A percentile compares a stretch with the other conserved stretches of the same genome.
Evolutionary conservation across 305 asterid genomes (phyloP).

Genomic region (Solanum hybrid): DNA sequence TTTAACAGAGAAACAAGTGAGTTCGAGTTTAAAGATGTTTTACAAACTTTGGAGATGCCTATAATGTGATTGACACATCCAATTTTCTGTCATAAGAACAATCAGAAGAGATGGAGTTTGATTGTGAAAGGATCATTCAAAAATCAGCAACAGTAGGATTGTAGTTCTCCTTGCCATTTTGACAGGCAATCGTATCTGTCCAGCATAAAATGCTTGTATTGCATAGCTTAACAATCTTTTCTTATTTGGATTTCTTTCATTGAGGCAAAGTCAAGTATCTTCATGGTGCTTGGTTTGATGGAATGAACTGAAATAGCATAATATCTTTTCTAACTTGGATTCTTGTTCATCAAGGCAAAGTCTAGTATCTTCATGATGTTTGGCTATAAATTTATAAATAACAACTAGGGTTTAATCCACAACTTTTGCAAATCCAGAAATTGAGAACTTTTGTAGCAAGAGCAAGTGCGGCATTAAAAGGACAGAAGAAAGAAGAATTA

Average conservation of each 20-base stretch:
- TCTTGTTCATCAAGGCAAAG: not conserved
- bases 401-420: too few relatives aligned
- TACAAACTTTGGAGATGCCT: slow-evolving; percentile 78
- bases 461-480: too few relatives aligned
- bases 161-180: not conserved
- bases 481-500: too few relatives aligned
- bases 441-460: too few relatives aligned
- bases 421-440: too few relatives aligned
- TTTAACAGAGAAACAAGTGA: slow-evolving; percentile 75
- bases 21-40: slow-evolving; percentile 85
- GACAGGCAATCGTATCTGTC: not conserved
- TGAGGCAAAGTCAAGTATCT: not conserved
- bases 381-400: not conserved
- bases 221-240: not conserved
- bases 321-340: not conserved
- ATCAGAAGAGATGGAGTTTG: not conserved
- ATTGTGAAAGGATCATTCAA: not conserved
- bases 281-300: not conserved
- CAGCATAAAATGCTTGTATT: not conserved
- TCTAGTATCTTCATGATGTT: not conserved
- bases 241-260: not conserved
- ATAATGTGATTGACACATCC: slow-evolving; percentile 29
- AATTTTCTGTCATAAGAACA: not conserved
- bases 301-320: not conserved
- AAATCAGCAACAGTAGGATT: not conserved